These are phyloP conservation scores for Tricholoma matsutake DNA, from an alignment of 768 basidiomycete species.

Conservation along the genomic window DNA sequence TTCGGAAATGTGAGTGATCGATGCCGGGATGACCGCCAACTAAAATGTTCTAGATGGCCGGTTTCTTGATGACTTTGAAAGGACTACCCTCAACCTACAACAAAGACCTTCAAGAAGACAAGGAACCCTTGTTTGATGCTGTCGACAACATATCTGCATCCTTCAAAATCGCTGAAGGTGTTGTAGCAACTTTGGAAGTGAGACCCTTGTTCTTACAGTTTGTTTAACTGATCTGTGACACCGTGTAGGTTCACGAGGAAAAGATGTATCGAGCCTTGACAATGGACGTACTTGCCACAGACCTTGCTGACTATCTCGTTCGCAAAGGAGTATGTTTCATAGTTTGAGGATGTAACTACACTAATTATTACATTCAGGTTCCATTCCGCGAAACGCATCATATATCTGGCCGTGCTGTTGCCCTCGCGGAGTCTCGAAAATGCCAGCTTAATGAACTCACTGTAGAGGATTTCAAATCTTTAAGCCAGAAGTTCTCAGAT, in stretches of 20 bases:
- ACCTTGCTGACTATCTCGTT: constrained; percentile 97
- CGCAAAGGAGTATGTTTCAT: constrained; percentile 83
- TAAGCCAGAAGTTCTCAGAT: constrained; percentile 75
- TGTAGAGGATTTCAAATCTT: constrained; percentile 71
- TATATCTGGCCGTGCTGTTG: constrained; percentile 94
- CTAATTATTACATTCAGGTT: constrained; percentile 49
- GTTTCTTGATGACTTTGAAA: constrained; percentile 96
- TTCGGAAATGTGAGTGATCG: constrained; percentile 75
- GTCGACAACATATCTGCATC: constrained; percentile 88
- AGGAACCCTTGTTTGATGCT: constrained; percentile 94
- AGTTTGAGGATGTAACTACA: not conserved
- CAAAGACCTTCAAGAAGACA: constrained; percentile 98
- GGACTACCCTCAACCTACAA: constrained; percentile 98
- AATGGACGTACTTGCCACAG: constrained; percentile 98
- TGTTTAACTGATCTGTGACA: constrained; percentile 2
- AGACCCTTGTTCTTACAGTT: constrained; percentile 18
- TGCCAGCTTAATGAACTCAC: constrained; percentile 82
- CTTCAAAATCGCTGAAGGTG: constrained; percentile 91
- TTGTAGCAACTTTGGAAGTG: constrained; percentile 86
- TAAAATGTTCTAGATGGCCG: constrained; percentile 69
- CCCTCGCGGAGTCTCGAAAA: constrained; percentile 80
- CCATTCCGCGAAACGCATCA: constrained; percentile 99
- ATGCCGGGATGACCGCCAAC: not conserved
- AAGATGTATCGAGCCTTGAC: constrained; percentile 91
- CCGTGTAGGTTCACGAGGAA: constrained; percentile 71